Base-by-base conservation (phyloP, 495 filamentous ascomycete species). In the Neurospora sp. region DNA sequence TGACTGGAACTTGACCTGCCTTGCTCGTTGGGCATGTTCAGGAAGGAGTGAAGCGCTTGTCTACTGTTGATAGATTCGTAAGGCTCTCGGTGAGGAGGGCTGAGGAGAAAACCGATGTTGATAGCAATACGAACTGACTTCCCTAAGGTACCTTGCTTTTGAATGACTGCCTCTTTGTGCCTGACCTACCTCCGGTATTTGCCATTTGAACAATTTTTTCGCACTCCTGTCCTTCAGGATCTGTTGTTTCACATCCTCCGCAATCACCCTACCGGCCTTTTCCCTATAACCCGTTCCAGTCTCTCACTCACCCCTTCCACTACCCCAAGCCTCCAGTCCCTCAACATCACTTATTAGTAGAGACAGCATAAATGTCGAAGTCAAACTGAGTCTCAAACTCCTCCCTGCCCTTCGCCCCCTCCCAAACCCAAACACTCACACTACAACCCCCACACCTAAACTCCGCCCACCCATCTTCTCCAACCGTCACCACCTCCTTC, bases 351-450 rank as follows among this genome's bases (percentile, higher is more conserved):
- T 59, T 14, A 5, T 1, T 9, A 12, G 48, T 27, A 59, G 20
- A 22, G 11, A n/a, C 48, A 59, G 20, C 20, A 35, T 66, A 66
- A 14, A 66, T 66, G 14, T 66, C 27, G 0, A 66, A 66, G 31
- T 66, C 53, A 22, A 74, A 70, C 74, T 68, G 70, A 42, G 73
- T 74, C 40, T 77, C 71, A 69, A 91, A 86, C 72, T 74, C 75
- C 40, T 88, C 85, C 72, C 87, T 80, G 7, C 84, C 85, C 39
- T 86, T 82, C 16, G 86, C 87, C n/a, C 81, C 80, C 68, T 84
- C 83, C 73, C 89, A 87, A 14, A 90, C 88, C 86, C 88, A 91
- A 14, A 91, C 84, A 72, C 87, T 85, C 5, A 90, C 85, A 76
- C 85, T 88, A 61, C 83, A 85, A 9, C 81, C 79, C 6, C 81